Percentiles rank a stretch among this genome's conserved stretches.
These are phyloP conservation scores for Pseudopyrenochaeta lycopersici DNA, from an alignment of 2,329 filamentous ascomycete genomes.

Conservation along the genomic window DNA sequence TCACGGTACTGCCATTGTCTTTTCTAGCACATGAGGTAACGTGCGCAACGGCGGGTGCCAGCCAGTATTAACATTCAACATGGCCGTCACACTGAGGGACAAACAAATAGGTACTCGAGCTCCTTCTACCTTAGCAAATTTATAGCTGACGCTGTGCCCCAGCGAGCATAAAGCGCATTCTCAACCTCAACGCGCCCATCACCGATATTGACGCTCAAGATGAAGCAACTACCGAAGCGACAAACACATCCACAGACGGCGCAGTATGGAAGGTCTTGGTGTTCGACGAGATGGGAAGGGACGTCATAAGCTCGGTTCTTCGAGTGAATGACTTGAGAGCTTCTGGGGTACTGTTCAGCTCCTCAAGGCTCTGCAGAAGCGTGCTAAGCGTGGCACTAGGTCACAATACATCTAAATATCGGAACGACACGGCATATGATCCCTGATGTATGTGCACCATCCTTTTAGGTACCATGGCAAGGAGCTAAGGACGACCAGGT, in stretches of 20 bases:
- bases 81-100: conserved; percentile 65
- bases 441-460: conserved; percentile 73
- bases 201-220: conserved; percentile 68
- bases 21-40: conserved; percentile 32
- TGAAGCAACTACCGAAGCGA: conserved; percentile 51
- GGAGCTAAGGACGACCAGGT: conserved; percentile 29
- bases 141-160: conserved; percentile 18
- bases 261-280: conserved; percentile 71
- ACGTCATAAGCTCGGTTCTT: conserved; percentile 96
- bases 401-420: conserved; percentile 66
- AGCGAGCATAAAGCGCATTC: conserved; percentile 94
- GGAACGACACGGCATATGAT: conserved; percentile 85
- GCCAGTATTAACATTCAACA: conserved; percentile 27
- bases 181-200: conserved; percentile 86
- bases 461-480: not conserved
- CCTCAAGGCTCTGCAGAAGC: not conserved
- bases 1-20: not conserved
- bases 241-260: conserved; percentile 20
- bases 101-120: conserved; percentile 65
- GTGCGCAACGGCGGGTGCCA: conserved; percentile 35
- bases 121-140: not conserved
- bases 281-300: conserved; percentile 89
- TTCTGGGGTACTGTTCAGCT: conserved; percentile 69
- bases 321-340: conserved; percentile 90
- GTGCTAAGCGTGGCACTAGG: conserved; percentile 72